Evolutionary conservation across 768 basidiomycete genomes (phyloP).

Genomic region (Clavulina sp.): DNA sequence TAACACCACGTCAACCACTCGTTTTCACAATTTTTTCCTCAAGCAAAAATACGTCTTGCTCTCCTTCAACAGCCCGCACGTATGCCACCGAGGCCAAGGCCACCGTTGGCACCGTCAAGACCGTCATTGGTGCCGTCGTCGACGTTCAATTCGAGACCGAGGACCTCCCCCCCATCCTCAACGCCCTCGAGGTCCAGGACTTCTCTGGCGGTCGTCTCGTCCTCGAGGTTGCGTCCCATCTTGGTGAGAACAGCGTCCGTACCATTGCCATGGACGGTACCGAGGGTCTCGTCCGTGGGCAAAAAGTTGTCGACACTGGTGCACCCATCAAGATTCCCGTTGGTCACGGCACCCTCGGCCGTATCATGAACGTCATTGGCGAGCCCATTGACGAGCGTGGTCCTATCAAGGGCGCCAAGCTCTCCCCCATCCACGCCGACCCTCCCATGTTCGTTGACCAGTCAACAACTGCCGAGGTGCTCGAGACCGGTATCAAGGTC

Average conservation of each 20-base stretch:
- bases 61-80: conserved; percentile 38
- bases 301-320: conserved; percentile 94
- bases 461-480: conserved; percentile 94
- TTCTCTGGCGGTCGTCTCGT: conserved; percentile 93
- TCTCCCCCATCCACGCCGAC: conserved; percentile 88
- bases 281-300: conserved; percentile 98
- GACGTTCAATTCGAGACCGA: conserved; percentile 97
- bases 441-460: conserved; percentile 96
- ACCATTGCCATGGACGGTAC: conserved; percentile 99
- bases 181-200: conserved; percentile 93
- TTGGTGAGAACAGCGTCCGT: conserved; percentile 98
- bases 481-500: conserved; percentile 99
- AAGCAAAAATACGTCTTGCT: conserved; percentile 1
- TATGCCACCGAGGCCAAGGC: conserved; percentile 83
- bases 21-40: background rate
- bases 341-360: conserved; percentile 82
- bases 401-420: conserved; percentile 90
- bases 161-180: conserved; percentile 90
- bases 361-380: conserved; percentile 99
- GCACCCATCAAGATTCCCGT: conserved; percentile 94
- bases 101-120: conserved; percentile 71
- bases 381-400: conserved; percentile 99
- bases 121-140: conserved; percentile 99
- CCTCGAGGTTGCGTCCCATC: conserved; percentile 94
- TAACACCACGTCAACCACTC: too few species aligned